Base-by-base conservation (phyloP, 768 basidiomycete genomes). In the Amanita inopinata region DNA sequence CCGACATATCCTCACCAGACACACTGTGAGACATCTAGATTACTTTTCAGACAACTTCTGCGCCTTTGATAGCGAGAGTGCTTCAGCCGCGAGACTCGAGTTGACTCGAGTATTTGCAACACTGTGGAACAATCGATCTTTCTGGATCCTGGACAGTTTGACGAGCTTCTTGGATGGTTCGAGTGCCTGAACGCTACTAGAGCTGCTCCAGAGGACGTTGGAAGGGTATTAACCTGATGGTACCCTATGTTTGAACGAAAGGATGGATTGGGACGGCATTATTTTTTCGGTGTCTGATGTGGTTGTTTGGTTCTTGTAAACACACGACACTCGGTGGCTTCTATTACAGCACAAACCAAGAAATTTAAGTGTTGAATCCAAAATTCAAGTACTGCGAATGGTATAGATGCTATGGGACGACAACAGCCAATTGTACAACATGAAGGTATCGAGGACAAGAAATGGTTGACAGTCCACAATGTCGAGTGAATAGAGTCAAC, bases 131-230 rank as follows among this genome's bases (percentile, higher is more conserved):
- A 35, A 46, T 60, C 62, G 79, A 81, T 81, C 81, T 84, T 70
- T 49, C 38, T 61, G 64, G 70, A 78, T 86, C 66, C 71, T 57
- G 59, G 60, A 79, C 70, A 69, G 76, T 81, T 81, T 63, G 59
- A 49, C 47, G 60, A 64, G 67, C 59, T 83, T 76, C 62, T 76
- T 83, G 69, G 69, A 76, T 65, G 46, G 48, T 38, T 40, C 17
- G 47, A 44, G 46, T 58, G 57, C 54, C 45, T 50, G 35, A 17
- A 31, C 31, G 36, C 23, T 24, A 43, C 30, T 47, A 44, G 54
- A 36, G 45, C 40, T 38, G 46, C 51, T 49, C 38, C 20, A 47
- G 49, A 42, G 28, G 38, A 42, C 18, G 37, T 41, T 15, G 40
- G n/a, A 45, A 33, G 43, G 31, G 38, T 45, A 49, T 51, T 51